Conservation (phyloP, 2,329 filamentous ascomycete genomes). For the Alternaria angustiovoidea region DNA sequence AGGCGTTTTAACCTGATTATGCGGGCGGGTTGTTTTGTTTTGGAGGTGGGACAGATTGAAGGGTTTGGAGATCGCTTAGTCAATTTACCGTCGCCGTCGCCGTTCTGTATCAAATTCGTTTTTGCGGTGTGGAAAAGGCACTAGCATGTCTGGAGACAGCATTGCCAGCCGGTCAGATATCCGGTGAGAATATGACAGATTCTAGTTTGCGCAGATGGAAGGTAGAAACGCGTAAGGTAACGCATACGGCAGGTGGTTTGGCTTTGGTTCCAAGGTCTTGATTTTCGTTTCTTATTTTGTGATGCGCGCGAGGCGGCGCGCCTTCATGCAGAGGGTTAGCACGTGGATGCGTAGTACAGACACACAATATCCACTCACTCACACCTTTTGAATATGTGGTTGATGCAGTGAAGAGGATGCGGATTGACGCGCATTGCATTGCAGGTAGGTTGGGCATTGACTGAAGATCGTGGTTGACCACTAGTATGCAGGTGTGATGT, state of each 20-base stretch:
- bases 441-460: background rate
- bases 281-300: background rate
- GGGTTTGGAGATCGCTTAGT: background rate
- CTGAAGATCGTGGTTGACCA: background rate
- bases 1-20: background rate
- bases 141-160: background rate
- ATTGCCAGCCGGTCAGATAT: background rate
- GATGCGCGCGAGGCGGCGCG: background rate
- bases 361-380: slow-evolving; percentile 1
- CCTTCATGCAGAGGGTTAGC: background rate
- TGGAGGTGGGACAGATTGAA: background rate
- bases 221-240: background rate
- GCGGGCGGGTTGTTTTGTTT: background rate
- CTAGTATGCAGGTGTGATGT: background rate
- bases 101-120: background rate
- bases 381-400: background rate
- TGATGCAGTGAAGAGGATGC: background rate
- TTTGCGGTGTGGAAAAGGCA: background rate
- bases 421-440: slow-evolving; percentile 3
- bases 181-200: background rate
- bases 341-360: background rate
- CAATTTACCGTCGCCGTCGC: background rate
- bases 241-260: slow-evolving; percentile 3
- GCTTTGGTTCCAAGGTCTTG: background rate
- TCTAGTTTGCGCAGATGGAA: background rate